Conservation (phyloP, 2,329 filamentous ascomycete species). For the Pseudopithomyces maydicus region DNA sequence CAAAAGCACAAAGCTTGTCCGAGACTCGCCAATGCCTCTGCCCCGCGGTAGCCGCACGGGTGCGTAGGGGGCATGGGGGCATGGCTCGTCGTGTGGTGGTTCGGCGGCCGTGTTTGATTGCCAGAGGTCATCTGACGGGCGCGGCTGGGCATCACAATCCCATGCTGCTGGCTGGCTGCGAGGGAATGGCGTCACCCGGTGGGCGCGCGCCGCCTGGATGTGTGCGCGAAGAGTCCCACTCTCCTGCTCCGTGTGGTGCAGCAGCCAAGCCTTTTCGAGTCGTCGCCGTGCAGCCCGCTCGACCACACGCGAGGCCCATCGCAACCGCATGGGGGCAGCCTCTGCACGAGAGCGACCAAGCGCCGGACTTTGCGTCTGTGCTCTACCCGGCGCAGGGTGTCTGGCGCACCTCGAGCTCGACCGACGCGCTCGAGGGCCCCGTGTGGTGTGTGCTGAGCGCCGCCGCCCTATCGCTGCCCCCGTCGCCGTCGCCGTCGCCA, state of each 20-base stretch:
- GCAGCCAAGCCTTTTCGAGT: neutral
- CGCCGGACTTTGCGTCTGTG: neutral
- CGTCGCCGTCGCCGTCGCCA: neutral
- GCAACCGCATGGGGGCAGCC: slow-evolving; percentile 2
- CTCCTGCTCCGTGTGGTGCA: slow-evolving; percentile 29
- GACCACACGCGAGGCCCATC: slow-evolving; percentile 10
- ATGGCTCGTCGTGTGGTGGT: slow-evolving; percentile 4
- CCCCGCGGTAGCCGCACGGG: slow-evolving; percentile 29
- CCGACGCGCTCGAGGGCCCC: neutral
- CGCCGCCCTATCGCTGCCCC: too few species aligned
- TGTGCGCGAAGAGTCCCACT: slow-evolving; percentile 24
- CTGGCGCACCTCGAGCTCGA: neutral
- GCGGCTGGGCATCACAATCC: too few species aligned
- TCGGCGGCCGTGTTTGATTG: slow-evolving; percentile 2
- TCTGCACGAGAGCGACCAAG: neutral
- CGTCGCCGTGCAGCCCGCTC: slow-evolving; percentile 11
- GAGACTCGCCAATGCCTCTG: neutral
- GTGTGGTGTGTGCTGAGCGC: neutral
- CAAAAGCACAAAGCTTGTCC: slow-evolving; percentile 19
- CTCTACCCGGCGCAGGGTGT: neutral
- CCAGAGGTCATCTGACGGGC: slow-evolving; percentile 4
- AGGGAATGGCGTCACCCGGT: slow-evolving; percentile 6
- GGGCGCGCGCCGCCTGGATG: slow-evolving; percentile 14
- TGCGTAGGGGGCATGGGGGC: slow-evolving; percentile 4
- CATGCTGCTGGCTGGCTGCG: too few species aligned